A percentile compares a stretch with the other conserved stretches of the same genome.
These are phyloP conservation scores for Colletotrichum brevisporum DNA, from an alignment of 2,329 filamentous ascomycete genomes.

Conservation along the genomic window DNA sequence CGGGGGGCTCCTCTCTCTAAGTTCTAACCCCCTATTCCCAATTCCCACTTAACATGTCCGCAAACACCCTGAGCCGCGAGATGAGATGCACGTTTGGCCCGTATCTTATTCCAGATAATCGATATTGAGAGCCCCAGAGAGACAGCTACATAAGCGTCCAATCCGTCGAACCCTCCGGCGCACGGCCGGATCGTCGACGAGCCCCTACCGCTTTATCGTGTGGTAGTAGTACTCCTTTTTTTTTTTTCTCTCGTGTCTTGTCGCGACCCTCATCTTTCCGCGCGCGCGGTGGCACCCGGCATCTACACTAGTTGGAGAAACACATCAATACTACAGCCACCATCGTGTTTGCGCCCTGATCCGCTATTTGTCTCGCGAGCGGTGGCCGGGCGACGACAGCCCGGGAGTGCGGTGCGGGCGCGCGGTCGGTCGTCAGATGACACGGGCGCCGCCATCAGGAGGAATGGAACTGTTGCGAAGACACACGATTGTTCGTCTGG, in stretches of 20 bases:
- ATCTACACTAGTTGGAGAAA: too few species aligned
- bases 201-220: slow-evolving; percentile 2
- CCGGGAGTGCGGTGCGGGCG: slow-evolving; percentile 18
- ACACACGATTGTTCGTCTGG: slow-evolving; percentile 31
- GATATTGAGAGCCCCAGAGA: slow-evolving; percentile 28
- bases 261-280: slow-evolving; percentile 6
- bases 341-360: slow-evolving; percentile 16
- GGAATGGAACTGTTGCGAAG: slow-evolving; percentile 39
- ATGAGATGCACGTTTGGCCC: slow-evolving; percentile 37
- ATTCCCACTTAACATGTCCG: slow-evolving; percentile 27
- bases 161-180: slow-evolving; percentile 35
- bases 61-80: slow-evolving; percentile 19
- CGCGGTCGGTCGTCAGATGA: slow-evolving; percentile 37
- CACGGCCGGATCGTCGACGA: slow-evolving; percentile 33
- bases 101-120: slow-evolving; percentile 32
- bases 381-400: slow-evolving; percentile 32
- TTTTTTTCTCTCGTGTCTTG: not conserved
- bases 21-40: slow-evolving; percentile 6
- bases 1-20: slow-evolving; percentile 11
- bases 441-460: slow-evolving; percentile 28
- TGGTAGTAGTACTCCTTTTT: not conserved
- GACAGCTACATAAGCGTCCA: slow-evolving; percentile 29
- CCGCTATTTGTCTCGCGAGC: slow-evolving; percentile 22
- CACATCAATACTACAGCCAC: slow-evolving; percentile 29
- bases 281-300: slow-evolving; percentile 9